Evolutionary conservation across 768 basidiomycete genomes (phyloP).

Genomic region (Auricularia sp.): DNA sequence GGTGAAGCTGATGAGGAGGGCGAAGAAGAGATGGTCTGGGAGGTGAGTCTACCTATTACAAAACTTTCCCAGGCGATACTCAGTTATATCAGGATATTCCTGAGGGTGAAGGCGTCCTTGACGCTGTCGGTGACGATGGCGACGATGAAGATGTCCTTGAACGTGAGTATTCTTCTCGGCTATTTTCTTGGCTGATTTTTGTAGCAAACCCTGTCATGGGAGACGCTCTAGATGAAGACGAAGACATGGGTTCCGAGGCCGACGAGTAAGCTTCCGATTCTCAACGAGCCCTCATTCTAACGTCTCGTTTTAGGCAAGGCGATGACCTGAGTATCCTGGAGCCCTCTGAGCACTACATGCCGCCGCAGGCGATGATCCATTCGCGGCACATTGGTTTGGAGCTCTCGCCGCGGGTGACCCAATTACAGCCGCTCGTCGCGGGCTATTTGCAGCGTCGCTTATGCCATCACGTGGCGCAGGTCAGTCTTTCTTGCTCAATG

Average conservation of each 20-base stretch:
- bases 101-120: conserved; percentile 23
- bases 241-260: conserved; percentile 54
- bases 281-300: too few relatives aligned
- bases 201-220: conserved; percentile 24
- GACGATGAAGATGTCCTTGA: conserved; percentile 26
- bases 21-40: conserved; percentile 43
- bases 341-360: conserved; percentile 23
- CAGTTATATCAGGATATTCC: conserved; percentile 21
- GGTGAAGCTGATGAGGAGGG: conserved; percentile 39
- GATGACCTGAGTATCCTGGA: conserved; percentile 32
- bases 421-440: conserved; percentile 25
- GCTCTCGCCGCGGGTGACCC: conserved; percentile 18
- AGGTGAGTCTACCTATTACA: conserved; percentile 27
- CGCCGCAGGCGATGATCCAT: conserved; percentile 27
- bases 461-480: conserved; percentile 43
- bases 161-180: conserved; percentile 4
- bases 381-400: conserved; percentile 36
- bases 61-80: background rate
- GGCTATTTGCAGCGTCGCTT: conserved; percentile 30
- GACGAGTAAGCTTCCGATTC: conserved; percentile 40
- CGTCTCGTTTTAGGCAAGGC: conserved; percentile 24
- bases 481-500: background rate
- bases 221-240: conserved; percentile 51
- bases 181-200: background rate
- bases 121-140: conserved; percentile 21